Conservation (phyloP, 257 asterid species). For the Striga asiatica region DNA sequence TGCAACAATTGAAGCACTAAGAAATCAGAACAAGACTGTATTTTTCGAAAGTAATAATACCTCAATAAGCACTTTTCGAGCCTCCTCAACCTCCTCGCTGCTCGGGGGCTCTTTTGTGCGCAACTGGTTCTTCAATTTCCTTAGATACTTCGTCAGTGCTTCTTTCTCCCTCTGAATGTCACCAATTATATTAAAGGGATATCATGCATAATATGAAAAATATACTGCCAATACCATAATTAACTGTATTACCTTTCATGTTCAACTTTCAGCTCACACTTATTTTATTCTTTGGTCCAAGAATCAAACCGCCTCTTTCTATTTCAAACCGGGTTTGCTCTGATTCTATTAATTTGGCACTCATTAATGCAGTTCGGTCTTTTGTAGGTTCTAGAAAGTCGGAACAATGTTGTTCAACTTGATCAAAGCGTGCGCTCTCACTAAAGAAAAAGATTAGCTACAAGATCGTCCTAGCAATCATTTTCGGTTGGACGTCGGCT, state of each 20-base stretch:
- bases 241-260: constrained; percentile 45
- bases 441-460: too few relatives aligned
- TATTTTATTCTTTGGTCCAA: constrained; percentile 61
- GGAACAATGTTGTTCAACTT: too few relatives aligned
- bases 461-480: too few relatives aligned
- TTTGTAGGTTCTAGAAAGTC: too few relatives aligned
- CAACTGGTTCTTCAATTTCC: constrained; percentile 19
- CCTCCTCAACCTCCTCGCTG: constrained; percentile 40
- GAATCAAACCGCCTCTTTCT: constrained; percentile 46
- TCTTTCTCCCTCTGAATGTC: constrained; percentile 52
- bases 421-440: too few relatives aligned
- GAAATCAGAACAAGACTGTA: neutral
- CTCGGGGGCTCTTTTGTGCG: constrained; percentile 32
- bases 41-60: constrained; percentile 18
- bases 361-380: too few relatives aligned
- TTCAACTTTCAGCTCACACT: constrained; percentile 57
- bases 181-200: neutral
- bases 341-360: too few relatives aligned
- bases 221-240: too few relatives aligned
- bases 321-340: too few relatives aligned
- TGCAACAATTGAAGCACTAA: neutral
- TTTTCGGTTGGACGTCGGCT: too few relatives aligned
- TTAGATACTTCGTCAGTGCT: constrained; percentile 33
- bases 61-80: constrained; percentile 38
- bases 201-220: too few relatives aligned